Conservation (phyloP, 495 filamentous ascomycete species). For the Lentithecium fluviatile region DNA sequence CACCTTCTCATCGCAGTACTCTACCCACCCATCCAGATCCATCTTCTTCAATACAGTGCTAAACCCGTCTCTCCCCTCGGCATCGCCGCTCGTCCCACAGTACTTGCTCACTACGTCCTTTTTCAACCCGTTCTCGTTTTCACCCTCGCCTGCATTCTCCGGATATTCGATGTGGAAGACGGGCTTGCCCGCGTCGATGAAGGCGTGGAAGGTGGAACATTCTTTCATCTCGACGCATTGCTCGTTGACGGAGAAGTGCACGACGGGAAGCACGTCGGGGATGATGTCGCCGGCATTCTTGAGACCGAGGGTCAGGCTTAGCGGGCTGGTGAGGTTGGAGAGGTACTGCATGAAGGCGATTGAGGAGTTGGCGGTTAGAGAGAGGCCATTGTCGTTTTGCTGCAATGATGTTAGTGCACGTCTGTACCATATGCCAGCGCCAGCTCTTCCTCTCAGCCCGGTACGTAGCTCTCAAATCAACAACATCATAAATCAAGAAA, state of each 20-base stretch:
- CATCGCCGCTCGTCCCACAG: slow-evolving; percentile 43
- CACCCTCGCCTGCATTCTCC: slow-evolving; percentile 29
- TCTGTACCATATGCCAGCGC: not conserved
- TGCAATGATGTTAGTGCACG: slow-evolving; percentile 4
- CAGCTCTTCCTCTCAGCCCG: not conserved
- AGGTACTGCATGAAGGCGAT: slow-evolving; percentile 61
- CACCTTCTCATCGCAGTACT: slow-evolving; percentile 39
- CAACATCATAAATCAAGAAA: no score
- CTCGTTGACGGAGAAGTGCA: slow-evolving; percentile 72
- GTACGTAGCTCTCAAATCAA: no score
- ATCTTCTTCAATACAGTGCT: slow-evolving; percentile 66
- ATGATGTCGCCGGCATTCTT: slow-evolving; percentile 68
- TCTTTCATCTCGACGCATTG: slow-evolving; percentile 63
- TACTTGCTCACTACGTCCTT: slow-evolving; percentile 47
- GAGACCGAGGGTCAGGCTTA: slow-evolving; percentile 57
- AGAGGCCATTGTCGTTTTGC: slow-evolving; percentile 55
- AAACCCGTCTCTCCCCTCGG: slow-evolving; percentile 48
- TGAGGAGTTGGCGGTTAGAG: slow-evolving; percentile 54
- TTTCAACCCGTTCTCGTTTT: slow-evolving; percentile 36
- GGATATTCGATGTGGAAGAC: slow-evolving; percentile 74
- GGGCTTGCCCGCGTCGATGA: slow-evolving; percentile 60
- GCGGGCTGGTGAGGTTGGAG: slow-evolving; percentile 50
- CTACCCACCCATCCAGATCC: slow-evolving; percentile 59
- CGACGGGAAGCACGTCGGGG: slow-evolving; percentile 51
- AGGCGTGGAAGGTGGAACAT: slow-evolving; percentile 57